Percentiles rank a stretch among this genome's conserved stretches.
Evolutionary conservation across 495 filamentous ascomycete genomes (phyloP).

Genomic region (Saxispiralis lemnorum): DNA sequence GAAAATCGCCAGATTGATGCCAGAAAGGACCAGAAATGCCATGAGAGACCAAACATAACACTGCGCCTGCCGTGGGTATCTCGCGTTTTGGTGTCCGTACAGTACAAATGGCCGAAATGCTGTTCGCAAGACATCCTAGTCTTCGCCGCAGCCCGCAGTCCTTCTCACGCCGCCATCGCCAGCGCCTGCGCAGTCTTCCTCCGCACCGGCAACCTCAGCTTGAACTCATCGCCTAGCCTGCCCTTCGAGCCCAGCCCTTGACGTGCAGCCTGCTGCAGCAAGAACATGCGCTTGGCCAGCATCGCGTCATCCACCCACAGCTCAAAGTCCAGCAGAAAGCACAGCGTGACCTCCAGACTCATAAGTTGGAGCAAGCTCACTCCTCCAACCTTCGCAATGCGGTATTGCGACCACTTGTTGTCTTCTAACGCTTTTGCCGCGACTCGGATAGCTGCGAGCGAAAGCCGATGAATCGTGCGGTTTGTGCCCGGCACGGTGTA

Average conservation of each 20-base stretch:
- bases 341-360: constrained; percentile 59
- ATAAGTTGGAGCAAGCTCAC: constrained; percentile 64
- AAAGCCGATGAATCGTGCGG: constrained; percentile 70
- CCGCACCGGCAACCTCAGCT: constrained; percentile 13
- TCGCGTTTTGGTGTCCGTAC: too few species aligned
- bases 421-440: constrained; percentile 91
- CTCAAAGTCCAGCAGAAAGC: constrained; percentile 24
- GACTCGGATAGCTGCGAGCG: constrained; percentile 67
- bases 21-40: too few species aligned
- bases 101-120: too few species aligned
- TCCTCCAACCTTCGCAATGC: constrained; percentile 77
- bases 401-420: constrained; percentile 62
- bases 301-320: constrained; percentile 14
- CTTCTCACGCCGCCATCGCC: background rate
- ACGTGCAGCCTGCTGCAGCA: constrained; percentile 13
- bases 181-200: constrained; percentile 3
- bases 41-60: too few species aligned
- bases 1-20: too few species aligned
- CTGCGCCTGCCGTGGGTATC: too few species aligned
- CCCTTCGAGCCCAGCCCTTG: constrained; percentile 9
- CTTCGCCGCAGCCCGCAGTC: too few species aligned
- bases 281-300: constrained; percentile 8
- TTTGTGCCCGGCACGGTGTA: constrained; percentile 52
- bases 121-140: too few species aligned
- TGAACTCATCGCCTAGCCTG: constrained; percentile 10